Base-by-base conservation (phyloP, 257 asterid genomes). In the Solanum sparsipilum region DNA sequence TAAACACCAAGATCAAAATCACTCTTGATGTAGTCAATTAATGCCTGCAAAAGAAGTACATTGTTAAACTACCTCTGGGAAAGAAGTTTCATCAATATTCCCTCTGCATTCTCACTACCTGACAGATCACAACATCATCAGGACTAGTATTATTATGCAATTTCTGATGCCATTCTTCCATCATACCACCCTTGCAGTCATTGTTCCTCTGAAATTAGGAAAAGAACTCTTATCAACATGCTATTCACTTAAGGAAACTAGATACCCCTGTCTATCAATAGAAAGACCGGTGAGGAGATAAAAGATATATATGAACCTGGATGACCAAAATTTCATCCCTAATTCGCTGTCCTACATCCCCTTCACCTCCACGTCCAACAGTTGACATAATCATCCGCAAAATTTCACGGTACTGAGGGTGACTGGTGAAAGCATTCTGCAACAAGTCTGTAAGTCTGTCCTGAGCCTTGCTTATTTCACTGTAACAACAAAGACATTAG, bases 101-200 rank as follows among this genome's bases (percentile, higher is more conserved):
- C 29, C 70, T 74, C 68, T 46, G 88, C 84, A 87, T 79, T 79
- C 86, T 63, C 81, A 87, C 81, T 93, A 96, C 99, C 99, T 97
- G 99, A 91, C 99, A 97, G 90, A 97, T 97, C 85, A 96, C 92
- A 68, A 97, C 98, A 92, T 97, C 99, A 93, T 97, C 99, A 86
- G 99, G 99, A 87, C 99, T 97, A 35, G 99, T 97, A 92, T 97
- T 97, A 87, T 97, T 97, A 88, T 97, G 99, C 86, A 97, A 93
- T 90, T 97, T 97, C 91, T 97, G 99, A 91, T 97, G 99, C 99
- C 99, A 97, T 91, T 97, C 94, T 93, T 97, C 99, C 99, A 97
- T 96, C 91, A 97, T 93, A 85, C 96, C 99, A 87, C 99, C 99
- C 86, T 97, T 96, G 92, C 99, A 95, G 31, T 95, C 92, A 89